These are phyloP conservation scores for Verruconis gallopava DNA, from an alignment of 2,329 filamentous ascomycete species.

Conservation along the genomic window DNA sequence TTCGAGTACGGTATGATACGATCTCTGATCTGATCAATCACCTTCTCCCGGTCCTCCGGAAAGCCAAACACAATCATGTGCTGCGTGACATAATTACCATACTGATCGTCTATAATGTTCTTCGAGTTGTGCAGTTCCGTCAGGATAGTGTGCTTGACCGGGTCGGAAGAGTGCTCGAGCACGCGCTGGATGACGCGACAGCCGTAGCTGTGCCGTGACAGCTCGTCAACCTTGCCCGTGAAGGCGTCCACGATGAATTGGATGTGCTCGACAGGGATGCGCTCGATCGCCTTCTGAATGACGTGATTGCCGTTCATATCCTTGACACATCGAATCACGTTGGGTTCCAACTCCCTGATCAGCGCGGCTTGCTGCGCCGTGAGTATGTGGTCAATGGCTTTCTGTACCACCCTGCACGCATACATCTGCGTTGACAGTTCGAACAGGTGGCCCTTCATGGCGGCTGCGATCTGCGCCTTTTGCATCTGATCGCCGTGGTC, in stretches of 20 bases:
- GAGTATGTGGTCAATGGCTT: slow-evolving; percentile 81
- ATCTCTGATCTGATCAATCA: slow-evolving; percentile 60
- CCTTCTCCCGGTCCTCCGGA: slow-evolving; percentile 54
- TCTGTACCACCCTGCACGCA: slow-evolving; percentile 90
- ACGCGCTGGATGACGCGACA: slow-evolving; percentile 90
- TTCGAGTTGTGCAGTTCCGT: slow-evolving; percentile 59
- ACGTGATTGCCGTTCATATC: slow-evolving; percentile 95
- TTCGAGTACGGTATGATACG: slow-evolving; percentile 68
- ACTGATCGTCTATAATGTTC: slow-evolving; percentile 71
- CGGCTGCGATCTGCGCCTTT: slow-evolving; percentile 72
- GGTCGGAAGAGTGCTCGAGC: slow-evolving; percentile 65
- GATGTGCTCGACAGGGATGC: slow-evolving; percentile 64
- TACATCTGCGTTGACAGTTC: slow-evolving; percentile 79
- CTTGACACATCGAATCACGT: slow-evolving; percentile 65
- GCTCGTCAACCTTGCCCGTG: slow-evolving; percentile 56
- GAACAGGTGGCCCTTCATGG: slow-evolving; percentile 77
- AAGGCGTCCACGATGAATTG: slow-evolving; percentile 77
- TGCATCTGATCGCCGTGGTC: slow-evolving; percentile 90
- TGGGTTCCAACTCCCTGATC: slow-evolving; percentile 56
- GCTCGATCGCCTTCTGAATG: slow-evolving; percentile 82
- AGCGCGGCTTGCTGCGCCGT: slow-evolving; percentile 82
- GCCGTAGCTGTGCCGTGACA: slow-evolving; percentile 72
- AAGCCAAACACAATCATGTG: slow-evolving; percentile 75
- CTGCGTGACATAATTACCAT: slow-evolving; percentile 92
- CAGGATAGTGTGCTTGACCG: slow-evolving; percentile 60